A percentile compares a stretch with the other conserved stretches of the same genome.
These are phyloP conservation scores for Lathyrus aphaca DNA, from an alignment of 306 rosid species.

Conservation along the genomic window DNA sequence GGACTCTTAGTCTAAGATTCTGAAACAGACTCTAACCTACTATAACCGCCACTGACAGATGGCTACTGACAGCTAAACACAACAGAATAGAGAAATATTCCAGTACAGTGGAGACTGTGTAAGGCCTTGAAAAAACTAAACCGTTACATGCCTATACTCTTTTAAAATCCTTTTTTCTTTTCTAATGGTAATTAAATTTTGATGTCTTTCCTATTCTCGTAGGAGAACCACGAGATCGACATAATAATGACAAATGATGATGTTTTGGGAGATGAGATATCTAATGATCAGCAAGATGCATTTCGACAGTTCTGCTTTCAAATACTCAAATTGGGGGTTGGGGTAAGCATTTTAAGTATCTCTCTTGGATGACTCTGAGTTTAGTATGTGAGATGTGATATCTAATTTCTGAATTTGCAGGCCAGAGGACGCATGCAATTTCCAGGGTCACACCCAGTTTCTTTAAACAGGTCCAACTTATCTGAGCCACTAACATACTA, in stretches of 20 bases:
- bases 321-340: conserved; percentile 67
- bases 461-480: conserved; percentile 76
- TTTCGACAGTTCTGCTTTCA: conserved; percentile 89
- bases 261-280: conserved; percentile 95
- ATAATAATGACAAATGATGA: conserved; percentile 89
- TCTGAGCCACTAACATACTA: conserved; percentile 20
- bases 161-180: conserved; percentile 13
- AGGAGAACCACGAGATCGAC: conserved; percentile 68
- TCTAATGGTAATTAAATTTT: conserved; percentile 16
- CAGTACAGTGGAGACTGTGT: background rate
- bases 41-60: background rate
- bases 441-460: conserved; percentile 97
- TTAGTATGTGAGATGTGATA: background rate
- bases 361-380: conserved; percentile 6
- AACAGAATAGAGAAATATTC: background rate
- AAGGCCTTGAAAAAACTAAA: background rate
- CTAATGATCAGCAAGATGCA: conserved; percentile 86
- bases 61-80: background rate
- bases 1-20: background rate
- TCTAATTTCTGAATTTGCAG: conserved; percentile 51
- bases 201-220: conserved; percentile 34
- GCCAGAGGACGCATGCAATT: conserved; percentile 76
- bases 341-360: conserved; percentile 59
- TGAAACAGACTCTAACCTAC: conserved; percentile 2
- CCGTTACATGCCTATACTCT: background rate